Conservation (phyloP, 306 rosid genomes). For the Senna tora region DNA sequence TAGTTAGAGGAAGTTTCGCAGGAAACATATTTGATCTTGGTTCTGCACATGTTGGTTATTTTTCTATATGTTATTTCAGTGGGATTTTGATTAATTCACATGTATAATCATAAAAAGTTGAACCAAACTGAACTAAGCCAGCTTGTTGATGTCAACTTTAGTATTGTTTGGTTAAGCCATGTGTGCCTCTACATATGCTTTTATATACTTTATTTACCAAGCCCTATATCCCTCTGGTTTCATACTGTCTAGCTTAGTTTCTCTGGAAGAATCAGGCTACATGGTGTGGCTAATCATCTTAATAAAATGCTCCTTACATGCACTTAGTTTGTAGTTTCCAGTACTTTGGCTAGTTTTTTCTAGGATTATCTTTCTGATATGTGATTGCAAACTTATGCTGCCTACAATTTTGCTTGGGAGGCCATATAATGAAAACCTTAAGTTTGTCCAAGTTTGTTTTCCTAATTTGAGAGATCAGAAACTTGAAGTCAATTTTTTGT, state of each 20-base stretch:
- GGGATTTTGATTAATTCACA: neutral
- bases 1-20: slow-evolving; percentile 85
- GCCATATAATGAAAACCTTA: slow-evolving; percentile 1
- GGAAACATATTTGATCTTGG: slow-evolving; percentile 99
- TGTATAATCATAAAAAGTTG: neutral
- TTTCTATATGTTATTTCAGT: slow-evolving; percentile 28
- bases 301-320: slow-evolving; percentile 16
- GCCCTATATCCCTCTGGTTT: neutral
- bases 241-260: slow-evolving; percentile 9
- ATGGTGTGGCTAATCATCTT: neutral
- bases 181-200: neutral
- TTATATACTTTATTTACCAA: neutral
- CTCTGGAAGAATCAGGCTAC: slow-evolving; percentile 3
- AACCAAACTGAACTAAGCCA: slow-evolving; percentile 16
- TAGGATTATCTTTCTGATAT: slow-evolving; percentile 7
- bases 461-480: neutral
- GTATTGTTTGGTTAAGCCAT: neutral
- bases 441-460: neutral
- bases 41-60: slow-evolving; percentile 70
- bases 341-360: slow-evolving; percentile 25
- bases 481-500: neutral
- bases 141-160: neutral
- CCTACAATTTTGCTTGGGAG: neutral
- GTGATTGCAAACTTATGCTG: neutral
- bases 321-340: neutral